Evolutionary conservation across 2,329 filamentous ascomycete species (phyloP).

Genomic region (Aspergillus puulaauensis): DNA sequence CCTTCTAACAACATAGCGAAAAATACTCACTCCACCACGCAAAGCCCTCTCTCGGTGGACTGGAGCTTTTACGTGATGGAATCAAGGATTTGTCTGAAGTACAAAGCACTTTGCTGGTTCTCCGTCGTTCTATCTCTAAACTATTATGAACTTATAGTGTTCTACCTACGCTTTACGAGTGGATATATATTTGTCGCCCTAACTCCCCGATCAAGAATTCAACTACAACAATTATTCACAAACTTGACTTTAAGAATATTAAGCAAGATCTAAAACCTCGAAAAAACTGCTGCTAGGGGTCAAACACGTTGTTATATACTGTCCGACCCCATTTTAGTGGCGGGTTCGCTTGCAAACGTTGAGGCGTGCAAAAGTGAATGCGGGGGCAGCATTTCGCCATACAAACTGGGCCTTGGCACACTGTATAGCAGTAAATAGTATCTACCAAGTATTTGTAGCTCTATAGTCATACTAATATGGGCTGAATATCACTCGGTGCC

Average conservation of each 20-base stretch:
- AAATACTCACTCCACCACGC: background rate
- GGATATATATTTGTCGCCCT: background rate
- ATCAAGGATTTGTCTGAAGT: background rate
- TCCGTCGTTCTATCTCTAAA: background rate
- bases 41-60: background rate
- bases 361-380: conserved; percentile 14
- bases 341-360: conserved; percentile 13
- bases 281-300: no score
- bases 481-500: no score
- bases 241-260: background rate
- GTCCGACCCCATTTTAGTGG: conserved; percentile 2
- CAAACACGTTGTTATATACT: background rate
- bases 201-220: no score
- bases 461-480: background rate
- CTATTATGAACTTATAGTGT: background rate
- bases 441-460: background rate
- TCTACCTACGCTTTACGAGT: background rate
- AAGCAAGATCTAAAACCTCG: background rate
- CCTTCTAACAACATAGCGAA: conserved; percentile 10
- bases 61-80: background rate
- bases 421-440: background rate
- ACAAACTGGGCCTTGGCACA: conserved; percentile 19
- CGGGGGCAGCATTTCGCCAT: conserved; percentile 16
- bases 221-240: background rate
- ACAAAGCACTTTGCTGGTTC: background rate